A percentile compares a stretch with the other conserved stretches of the same genome.
These are phyloP conservation scores for Phytomonas francai DNA, from an alignment of 208 protist species.

Conservation along the genomic window DNA sequence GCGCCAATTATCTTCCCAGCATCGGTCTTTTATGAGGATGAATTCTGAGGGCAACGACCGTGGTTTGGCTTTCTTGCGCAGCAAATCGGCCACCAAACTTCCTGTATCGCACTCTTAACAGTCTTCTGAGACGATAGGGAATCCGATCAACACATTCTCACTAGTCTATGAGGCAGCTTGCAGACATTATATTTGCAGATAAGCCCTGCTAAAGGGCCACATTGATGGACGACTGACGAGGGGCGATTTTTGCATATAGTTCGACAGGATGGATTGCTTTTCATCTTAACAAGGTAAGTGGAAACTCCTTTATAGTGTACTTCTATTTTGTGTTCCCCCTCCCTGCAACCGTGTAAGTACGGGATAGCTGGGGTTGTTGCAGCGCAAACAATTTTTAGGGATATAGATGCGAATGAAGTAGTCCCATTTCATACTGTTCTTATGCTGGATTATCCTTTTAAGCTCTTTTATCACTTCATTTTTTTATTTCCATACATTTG, in stretches of 20 bases:
- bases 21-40: not conserved
- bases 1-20: not conserved
- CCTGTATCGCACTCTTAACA: not conserved
- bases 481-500: not conserved
- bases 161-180: not conserved
- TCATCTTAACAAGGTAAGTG: not conserved
- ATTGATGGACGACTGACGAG: not conserved
- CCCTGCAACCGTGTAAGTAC: not conserved
- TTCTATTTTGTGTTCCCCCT: not conserved
- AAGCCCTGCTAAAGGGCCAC: not conserved
- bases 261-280: not conserved
- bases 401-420: not conserved
- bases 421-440: not conserved
- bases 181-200: not conserved
- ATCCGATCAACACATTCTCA: not conserved
- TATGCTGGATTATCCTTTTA: slow-evolving; percentile 1
- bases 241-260: not conserved
- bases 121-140: not conserved
- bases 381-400: not conserved
- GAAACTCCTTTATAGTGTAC: not conserved
- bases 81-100: not conserved
- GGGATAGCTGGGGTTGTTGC: not conserved
- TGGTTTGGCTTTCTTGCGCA: not conserved
- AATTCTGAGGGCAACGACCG: not conserved
- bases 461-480: slow-evolving; percentile 3